A percentile compares a stretch with the other conserved stretches of the same genome.
Evolutionary conservation across 148 eudicot genomes (phyloP).

Genomic region (Camellia lanceoleosa): DNA sequence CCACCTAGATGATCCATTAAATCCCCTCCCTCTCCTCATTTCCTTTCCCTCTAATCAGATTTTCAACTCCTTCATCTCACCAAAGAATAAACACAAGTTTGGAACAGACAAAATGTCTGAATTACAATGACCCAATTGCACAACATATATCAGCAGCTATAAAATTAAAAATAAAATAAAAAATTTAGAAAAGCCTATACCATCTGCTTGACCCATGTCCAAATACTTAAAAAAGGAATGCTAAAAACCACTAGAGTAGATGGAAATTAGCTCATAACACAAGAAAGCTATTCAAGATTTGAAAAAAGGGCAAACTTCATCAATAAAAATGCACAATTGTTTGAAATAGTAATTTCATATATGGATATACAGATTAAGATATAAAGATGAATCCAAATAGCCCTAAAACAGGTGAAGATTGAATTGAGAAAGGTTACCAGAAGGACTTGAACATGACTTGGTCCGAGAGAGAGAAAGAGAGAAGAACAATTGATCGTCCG

Average conservation of each 20-base stretch:
- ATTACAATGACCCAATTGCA: neutral
- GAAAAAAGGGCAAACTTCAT: too few relatives aligned
- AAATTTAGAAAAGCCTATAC: neutral
- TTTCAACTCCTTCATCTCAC: neutral
- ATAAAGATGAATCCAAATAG: neutral
- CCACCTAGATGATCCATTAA: neutral
- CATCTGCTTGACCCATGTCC: neutral
- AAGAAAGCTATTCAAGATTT: too few relatives aligned
- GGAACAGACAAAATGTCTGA: neutral
- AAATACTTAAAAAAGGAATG: neutral
- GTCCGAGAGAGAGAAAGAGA: neutral
- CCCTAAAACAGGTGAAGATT: neutral
- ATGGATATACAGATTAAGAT: neutral
- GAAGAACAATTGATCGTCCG: neutral
- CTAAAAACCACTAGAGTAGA: neutral
- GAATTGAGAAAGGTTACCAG: slow-evolving; percentile 8
- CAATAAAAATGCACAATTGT: too few relatives aligned
- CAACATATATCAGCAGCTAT: neutral
- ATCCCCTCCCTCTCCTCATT: neutral
- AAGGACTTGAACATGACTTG: slow-evolving; percentile 23
- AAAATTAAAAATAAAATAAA: too few relatives aligned
- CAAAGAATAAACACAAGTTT: neutral
- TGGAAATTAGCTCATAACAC: neutral
- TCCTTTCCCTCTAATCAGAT: neutral
- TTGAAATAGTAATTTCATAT: too few relatives aligned